phyloP scores from a whole-genome alignment of 257 asterid species.

The Nicotiana benthamiana region DNA sequence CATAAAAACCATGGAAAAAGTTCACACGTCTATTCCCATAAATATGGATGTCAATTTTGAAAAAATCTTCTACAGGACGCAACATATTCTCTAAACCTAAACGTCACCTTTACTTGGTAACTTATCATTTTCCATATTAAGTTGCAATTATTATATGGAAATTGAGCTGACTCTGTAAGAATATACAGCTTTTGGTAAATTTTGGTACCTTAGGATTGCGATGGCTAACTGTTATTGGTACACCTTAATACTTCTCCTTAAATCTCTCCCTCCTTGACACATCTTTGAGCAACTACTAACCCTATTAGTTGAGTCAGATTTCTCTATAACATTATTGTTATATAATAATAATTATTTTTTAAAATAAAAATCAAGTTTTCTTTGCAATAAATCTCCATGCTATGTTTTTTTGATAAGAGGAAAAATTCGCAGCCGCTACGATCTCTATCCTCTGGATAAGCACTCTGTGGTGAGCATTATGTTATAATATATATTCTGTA shows the following conservation, averaged over 20 bases:
- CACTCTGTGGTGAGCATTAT: no score
- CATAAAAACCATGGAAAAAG: background rate
- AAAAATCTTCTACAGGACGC: slow-evolving; percentile 21
- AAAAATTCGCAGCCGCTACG: no score
- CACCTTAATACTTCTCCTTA: background rate
- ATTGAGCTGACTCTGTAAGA: slow-evolving; percentile 5
- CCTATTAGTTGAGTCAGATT: background rate
- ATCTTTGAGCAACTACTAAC: slow-evolving; percentile 4
- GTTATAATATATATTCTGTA: no score
- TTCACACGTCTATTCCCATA: slow-evolving; percentile 1
- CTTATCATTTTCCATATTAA: slow-evolving; percentile 7
- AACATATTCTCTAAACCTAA: slow-evolving; percentile 19
- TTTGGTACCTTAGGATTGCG: slow-evolving; percentile 21
- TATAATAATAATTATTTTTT: no score
- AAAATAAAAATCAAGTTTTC: no score
- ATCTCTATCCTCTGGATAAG: no score
- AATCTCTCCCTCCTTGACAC: background rate
- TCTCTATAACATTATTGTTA: no score
- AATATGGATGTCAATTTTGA: background rate
- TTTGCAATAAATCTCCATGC: no score
- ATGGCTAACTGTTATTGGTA: slow-evolving; percentile 17
- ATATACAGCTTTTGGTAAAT: slow-evolving; percentile 1
- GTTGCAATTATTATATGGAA: slow-evolving; percentile 13
- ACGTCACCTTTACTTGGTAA: slow-evolving; percentile 22
- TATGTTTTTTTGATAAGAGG: no score